Evolutionary conservation across 495 filamentous ascomycete genomes (phyloP), one percentile per base, ranked within the genome.

Genomic region (Bryoglossum gracile): DNA sequence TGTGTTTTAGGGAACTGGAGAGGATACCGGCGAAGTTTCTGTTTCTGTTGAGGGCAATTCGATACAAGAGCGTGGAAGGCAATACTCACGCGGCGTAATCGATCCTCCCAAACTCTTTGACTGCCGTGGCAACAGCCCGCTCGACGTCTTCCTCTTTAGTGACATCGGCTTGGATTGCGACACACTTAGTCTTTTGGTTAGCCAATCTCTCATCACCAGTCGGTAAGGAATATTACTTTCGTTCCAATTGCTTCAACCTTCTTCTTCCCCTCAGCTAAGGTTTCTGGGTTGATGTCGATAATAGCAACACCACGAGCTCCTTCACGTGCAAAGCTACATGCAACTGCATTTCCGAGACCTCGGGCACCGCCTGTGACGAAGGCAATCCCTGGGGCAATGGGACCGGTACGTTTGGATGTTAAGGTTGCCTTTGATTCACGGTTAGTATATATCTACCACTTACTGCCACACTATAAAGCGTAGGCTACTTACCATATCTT

Each of bases 151-250:
- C 55, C 34, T 59, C 59, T n/a, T 66, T 59, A 3, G 62, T 61
- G 0, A 70, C 62, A 51, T 70, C 60, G 1, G 58, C 58, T 38
- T 51, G 51, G 19, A 65, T 57, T 3, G 60, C 41, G 10, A 68
- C 16, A 34, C 53, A 51, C 49, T 48, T 30, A 21, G 16, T 14
- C n/a, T n/a, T 14, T 33, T 17, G 16, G 5, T 45, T 30, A 30
- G 14, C 19, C 11, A 25, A n/a, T 6, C 11, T 37, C 4, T 46
- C 10, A 22, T 8, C 32, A 45, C 3, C 6, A 13, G 40, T 11
- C 2, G 4, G 14, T 32, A 16, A 16, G 11, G 30, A 9, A 23
- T 8, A 2, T n/a, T 11, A 51, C 40, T 19, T 28, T 38, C 2
- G 41, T 46, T 19, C 49, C 40, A 24, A 16, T 41, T 13, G 36